phyloP scores from a whole-genome alignment of 345 rosid genomes.

The Citropsis articulata region DNA sequence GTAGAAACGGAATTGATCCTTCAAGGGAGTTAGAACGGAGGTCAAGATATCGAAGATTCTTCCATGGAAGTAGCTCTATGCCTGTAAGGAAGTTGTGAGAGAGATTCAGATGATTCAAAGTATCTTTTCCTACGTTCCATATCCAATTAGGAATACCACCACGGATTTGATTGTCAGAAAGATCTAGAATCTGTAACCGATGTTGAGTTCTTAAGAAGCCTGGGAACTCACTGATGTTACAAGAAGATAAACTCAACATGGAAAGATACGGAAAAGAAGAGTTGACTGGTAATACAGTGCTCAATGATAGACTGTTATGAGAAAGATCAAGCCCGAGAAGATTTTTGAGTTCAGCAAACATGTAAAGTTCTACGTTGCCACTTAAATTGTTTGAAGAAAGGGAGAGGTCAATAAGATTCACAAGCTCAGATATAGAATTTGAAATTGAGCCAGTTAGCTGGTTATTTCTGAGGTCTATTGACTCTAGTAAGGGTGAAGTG shows the following conservation, averaged over 20 bases:
- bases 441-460: constrained; percentile 15
- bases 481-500: not conserved
- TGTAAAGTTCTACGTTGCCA: constrained; percentile 10
- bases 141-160: constrained; percentile 9
- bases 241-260: not conserved
- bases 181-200: not conserved
- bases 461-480: not conserved
- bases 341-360: constrained; percentile 20
- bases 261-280: not conserved
- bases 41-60: constrained; percentile 7
- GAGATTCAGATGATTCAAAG: not conserved
- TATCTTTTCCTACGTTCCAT: not conserved
- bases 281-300: not conserved
- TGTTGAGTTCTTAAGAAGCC: not conserved
- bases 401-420: not conserved
- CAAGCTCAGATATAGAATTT: not conserved
- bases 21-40: constrained; percentile 16
- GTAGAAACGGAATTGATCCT: constrained; percentile 19
- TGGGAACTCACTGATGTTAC: constrained; percentile 3
- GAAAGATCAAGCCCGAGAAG: constrained; percentile 16
- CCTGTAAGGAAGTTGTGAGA: constrained; percentile 15
- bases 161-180: not conserved
- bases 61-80: not conserved
- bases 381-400: constrained; percentile 23
- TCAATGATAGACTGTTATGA: not conserved